Evolutionary conservation across 1,284 basidiomycete species (phyloP).

Genomic region (Psilocybe mexicana): DNA sequence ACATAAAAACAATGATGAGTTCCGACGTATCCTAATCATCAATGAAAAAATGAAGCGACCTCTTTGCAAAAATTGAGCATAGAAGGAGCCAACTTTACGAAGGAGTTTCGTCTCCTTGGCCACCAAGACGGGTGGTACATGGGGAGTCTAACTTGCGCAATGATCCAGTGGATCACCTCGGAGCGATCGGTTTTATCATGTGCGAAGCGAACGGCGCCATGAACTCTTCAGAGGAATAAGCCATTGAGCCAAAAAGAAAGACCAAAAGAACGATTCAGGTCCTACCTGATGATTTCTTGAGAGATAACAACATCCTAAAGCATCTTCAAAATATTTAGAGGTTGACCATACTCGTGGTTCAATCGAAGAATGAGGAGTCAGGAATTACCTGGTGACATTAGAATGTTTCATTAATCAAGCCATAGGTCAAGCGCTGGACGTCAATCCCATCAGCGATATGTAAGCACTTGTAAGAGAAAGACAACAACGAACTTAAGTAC

Average conservation of each 20-base stretch:
- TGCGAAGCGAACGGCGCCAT: neutral
- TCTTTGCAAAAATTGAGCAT: neutral
- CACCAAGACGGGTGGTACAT: constrained; percentile 1
- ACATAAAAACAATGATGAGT: constrained; percentile 12
- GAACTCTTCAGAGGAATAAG: neutral
- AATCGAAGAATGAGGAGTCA: too few species aligned
- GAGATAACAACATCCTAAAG: too few species aligned
- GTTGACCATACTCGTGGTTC: too few species aligned
- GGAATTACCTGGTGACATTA: too few species aligned
- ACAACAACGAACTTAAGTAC: too few species aligned
- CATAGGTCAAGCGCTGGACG: too few species aligned
- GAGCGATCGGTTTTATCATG: constrained; percentile 2
- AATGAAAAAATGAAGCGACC: neutral
- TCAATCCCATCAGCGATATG: too few species aligned
- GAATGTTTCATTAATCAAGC: too few species aligned
- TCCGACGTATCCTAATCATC: neutral
- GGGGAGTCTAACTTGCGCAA: constrained; percentile 8
- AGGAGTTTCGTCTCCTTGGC: constrained; percentile 10
- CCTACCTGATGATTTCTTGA: too few species aligned
- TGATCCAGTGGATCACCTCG: constrained; percentile 10
- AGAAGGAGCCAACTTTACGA: neutral
- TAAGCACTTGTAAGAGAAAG: too few species aligned
- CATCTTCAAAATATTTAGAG: too few species aligned
- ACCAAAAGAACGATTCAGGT: neutral
- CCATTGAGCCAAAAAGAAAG: neutral